These are phyloP conservation scores for Hemileccinum impolitum DNA, from an alignment of 768 basidiomycete genomes.

Conservation along the genomic window DNA sequence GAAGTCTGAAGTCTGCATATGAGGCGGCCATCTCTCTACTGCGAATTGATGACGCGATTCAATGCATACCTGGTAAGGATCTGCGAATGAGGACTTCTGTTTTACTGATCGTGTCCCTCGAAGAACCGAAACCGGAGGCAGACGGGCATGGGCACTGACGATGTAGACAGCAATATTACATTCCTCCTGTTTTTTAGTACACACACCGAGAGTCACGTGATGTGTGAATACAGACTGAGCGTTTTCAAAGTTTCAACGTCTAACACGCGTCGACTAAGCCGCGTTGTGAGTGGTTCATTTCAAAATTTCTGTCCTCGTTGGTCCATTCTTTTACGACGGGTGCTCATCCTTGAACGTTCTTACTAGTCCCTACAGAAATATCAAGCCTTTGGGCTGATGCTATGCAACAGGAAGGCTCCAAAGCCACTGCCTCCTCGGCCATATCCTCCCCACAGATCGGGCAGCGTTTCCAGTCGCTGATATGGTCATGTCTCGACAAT, in stretches of 20 bases:
- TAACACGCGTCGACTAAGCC: constrained; percentile 19
- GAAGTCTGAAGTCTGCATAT: constrained; percentile 94
- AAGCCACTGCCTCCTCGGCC: constrained; percentile 32
- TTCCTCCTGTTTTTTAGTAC: constrained; percentile 1
- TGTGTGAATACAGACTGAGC: constrained; percentile 9
- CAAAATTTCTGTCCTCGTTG: constrained; percentile 18
- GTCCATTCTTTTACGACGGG: constrained; percentile 8
- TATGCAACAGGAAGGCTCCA: constrained; percentile 56
- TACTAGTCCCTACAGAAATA: constrained; percentile 18
- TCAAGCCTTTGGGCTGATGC: constrained; percentile 34
- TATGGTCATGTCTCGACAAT: constrained; percentile 84
- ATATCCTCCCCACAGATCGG: constrained; percentile 54
- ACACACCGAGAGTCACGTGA: constrained; percentile 29
- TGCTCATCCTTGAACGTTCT: constrained; percentile 12
- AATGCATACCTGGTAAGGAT: constrained; percentile 76
- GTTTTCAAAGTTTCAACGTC: constrained; percentile 15
- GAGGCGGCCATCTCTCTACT: constrained; percentile 94
- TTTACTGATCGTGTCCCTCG: constrained; percentile 14
- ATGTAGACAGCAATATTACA: constrained; percentile 11
- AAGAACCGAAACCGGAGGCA: constrained; percentile 69
- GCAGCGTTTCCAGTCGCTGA: constrained; percentile 66
- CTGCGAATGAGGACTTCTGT: constrained; percentile 6
- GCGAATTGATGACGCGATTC: constrained; percentile 95
- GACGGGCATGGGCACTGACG: constrained; percentile 74
- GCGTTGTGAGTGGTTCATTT: constrained; percentile 11